Evolutionary conservation across 2,329 filamentous ascomycete species (phyloP).

Genomic region (Pestalotiopsis sp.): DNA sequence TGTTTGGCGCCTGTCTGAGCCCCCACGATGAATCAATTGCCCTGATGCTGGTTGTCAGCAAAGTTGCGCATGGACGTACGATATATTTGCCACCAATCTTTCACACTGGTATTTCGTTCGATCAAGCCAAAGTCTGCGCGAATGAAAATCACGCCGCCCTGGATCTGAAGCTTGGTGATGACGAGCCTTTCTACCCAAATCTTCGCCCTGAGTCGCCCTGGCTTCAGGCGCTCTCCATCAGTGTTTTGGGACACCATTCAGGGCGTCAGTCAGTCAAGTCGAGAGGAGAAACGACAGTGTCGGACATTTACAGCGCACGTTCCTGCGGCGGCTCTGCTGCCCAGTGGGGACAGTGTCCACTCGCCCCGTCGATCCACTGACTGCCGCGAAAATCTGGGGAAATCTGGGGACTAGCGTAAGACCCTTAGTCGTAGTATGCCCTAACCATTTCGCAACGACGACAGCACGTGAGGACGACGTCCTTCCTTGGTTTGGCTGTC

Average conservation of each 20-base stretch:
- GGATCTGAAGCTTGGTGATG: too few relatives aligned
- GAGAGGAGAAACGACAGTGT: neutral
- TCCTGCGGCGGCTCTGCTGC: neutral
- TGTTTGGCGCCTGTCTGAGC: neutral
- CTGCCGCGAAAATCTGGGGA: slow-evolving; percentile 10
- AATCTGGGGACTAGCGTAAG: slow-evolving; percentile 10
- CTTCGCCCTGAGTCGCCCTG: too few relatives aligned
- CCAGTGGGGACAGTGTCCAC: slow-evolving; percentile 11
- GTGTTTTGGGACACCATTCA: too few relatives aligned
- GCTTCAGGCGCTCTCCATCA: too few relatives aligned
- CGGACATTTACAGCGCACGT: neutral
- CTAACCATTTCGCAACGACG: neutral
- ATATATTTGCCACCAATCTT: neutral
- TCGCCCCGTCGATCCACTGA: slow-evolving; percentile 7
- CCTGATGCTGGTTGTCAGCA: neutral
- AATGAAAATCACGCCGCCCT: neutral
- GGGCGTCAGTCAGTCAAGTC: too few relatives aligned
- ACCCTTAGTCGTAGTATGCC: neutral
- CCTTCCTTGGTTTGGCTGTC: neutral
- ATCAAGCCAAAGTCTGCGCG: neutral
- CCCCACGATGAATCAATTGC: neutral
- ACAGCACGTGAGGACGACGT: slow-evolving; percentile 7
- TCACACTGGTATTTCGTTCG: neutral
- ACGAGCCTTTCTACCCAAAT: too few relatives aligned
- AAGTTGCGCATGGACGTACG: neutral